Percentiles rank a stretch among this genome's conserved stretches.
Evolutionary conservation across 2,329 filamentous ascomycete genomes (phyloP).

Genomic region (Pestalotiopsis sp.): DNA sequence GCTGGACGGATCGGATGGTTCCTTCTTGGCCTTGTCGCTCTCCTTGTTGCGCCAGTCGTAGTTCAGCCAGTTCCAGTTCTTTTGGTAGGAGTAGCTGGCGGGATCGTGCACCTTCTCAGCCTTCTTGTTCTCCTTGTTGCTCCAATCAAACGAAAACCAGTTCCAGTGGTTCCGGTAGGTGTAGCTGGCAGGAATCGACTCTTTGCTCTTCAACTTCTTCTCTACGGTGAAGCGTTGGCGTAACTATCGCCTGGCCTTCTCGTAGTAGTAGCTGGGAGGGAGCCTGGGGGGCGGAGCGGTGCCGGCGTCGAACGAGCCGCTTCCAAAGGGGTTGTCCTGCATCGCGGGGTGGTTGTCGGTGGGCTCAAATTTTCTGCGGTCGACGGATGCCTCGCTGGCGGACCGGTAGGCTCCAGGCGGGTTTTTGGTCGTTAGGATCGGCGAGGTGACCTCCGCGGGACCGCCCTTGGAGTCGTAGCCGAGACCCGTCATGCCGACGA

Average conservation of each 20-base stretch:
- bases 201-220: too few species aligned
- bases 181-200: not conserved
- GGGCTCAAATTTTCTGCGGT: not conserved
- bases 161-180: not conserved
- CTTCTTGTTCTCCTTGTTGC: not conserved
- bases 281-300: not conserved
- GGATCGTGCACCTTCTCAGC: not conserved
- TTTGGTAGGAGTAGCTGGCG: too few species aligned
- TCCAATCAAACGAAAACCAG: too few species aligned
- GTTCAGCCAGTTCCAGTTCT: too few species aligned
- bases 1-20: too few species aligned
- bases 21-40: too few species aligned
- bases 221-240: not conserved
- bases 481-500: slow-evolving; percentile 21
- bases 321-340: not conserved
- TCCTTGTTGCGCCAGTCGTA: too few species aligned
- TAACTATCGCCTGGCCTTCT: not conserved
- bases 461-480: slow-evolving; percentile 5
- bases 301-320: not conserved
- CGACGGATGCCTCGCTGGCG: not conserved
- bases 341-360: not conserved
- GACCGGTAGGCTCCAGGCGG: not conserved
- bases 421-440: not conserved
- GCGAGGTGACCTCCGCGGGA: not conserved
- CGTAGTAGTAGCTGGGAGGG: slow-evolving; percentile 1